phyloP scores from a whole-genome alignment of 108 stramenopile species.

The Cyclotella sp. region DNA sequence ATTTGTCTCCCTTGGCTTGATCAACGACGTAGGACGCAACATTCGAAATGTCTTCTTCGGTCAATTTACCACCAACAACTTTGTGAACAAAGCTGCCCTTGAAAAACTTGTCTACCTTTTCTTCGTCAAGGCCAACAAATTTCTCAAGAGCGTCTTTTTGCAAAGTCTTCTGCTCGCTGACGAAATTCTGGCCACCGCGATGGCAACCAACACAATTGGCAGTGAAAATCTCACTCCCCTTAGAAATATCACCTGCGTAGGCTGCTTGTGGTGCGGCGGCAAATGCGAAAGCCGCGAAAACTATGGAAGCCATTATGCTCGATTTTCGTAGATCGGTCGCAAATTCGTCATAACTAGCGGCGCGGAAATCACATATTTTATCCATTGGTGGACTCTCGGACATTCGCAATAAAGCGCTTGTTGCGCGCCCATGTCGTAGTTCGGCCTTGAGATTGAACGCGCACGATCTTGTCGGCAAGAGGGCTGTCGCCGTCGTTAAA shows the following conservation, averaged over 20 bases:
- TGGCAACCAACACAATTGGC: conserved; percentile 45
- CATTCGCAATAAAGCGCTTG: too few relatives aligned
- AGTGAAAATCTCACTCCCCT: conserved; percentile 33
- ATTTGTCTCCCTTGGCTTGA: conserved; percentile 46
- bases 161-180: conserved; percentile 43
- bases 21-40: conserved; percentile 40
- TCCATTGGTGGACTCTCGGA: too few relatives aligned
- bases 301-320: not conserved
- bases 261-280: conserved; percentile 6
- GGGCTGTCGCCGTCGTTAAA: too few relatives aligned
- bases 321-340: not conserved
- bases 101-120: conserved; percentile 16
- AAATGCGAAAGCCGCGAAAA: conserved; percentile 14
- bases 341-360: not conserved
- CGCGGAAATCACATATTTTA: too few relatives aligned
- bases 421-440: too few relatives aligned
- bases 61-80: conserved; percentile 24
- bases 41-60: conserved; percentile 33
- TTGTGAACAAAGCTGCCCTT: conserved; percentile 25
- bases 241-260: conserved; percentile 31
- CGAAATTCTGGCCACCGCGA: conserved; percentile 45
- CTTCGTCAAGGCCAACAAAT: conserved; percentile 34
- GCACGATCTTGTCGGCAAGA: too few relatives aligned
- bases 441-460: too few relatives aligned
- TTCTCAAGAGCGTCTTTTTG: conserved; percentile 47